These are phyloP conservation scores for Colletotrichum tanaceti DNA, from an alignment of 2,329 filamentous ascomycete species.

Conservation along the genomic window DNA sequence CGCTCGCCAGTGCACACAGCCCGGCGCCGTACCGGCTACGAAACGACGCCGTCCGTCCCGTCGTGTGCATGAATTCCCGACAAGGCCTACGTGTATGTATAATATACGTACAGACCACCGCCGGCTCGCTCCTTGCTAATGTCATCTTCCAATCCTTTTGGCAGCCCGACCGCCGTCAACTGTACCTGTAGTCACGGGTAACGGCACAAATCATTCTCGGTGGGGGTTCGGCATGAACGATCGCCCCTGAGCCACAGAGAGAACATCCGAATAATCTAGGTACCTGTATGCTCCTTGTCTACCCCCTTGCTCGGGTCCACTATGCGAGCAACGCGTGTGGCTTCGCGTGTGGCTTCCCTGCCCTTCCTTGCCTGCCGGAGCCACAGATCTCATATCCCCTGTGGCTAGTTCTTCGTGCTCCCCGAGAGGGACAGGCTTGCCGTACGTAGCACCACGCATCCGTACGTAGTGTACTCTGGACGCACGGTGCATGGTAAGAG, in stretches of 20 bases:
- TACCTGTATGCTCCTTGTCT: neutral
- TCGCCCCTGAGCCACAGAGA: conserved; percentile 38
- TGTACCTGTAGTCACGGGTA: conserved; percentile 24
- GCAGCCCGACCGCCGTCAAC: conserved; percentile 12
- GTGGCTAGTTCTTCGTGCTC: conserved; percentile 36
- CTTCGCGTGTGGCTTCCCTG: conserved; percentile 17
- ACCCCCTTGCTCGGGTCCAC: conserved; percentile 26
- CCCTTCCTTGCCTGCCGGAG: conserved; percentile 21
- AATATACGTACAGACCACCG: neutral
- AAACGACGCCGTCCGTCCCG: conserved; percentile 33
- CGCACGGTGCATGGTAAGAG: neutral
- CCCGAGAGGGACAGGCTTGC: conserved; percentile 18
- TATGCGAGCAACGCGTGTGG: conserved; percentile 27
- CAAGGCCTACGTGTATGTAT: neutral
- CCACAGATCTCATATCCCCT: conserved; percentile 17
- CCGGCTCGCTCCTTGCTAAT: conserved; percentile 18
- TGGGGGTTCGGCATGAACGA: conserved; percentile 34
- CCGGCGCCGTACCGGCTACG: conserved; percentile 35
- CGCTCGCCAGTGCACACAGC: conserved; percentile 24
- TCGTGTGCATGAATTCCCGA: conserved; percentile 29
- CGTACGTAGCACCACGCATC: conserved; percentile 17
- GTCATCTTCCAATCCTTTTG: conserved; percentile 8
- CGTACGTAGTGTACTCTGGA: neutral
- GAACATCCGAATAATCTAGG: conserved; percentile 29
- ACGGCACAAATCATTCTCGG: conserved; percentile 13